Evolutionary conservation across 352 stramenopile genomes (phyloP), one percentile per base, ranked within the genome.

Genomic region (Pythium dissotocum): DNA sequence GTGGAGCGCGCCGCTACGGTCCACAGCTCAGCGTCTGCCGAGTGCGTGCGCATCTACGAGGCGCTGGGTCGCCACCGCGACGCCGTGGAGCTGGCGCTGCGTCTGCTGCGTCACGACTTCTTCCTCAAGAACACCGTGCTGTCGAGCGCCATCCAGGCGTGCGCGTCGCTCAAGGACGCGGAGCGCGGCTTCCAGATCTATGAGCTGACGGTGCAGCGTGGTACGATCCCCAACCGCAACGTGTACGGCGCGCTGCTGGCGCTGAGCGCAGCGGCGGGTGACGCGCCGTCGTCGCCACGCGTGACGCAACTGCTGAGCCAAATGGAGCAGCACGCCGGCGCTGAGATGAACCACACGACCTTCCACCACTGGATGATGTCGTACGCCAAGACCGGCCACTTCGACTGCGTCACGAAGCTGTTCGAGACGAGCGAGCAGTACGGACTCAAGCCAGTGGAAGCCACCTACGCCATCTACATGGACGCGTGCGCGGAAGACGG

Each of bases 401-500:
- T 78, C 21, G 71, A 81, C 13, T 56, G 80, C 46, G 82, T 85
- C 14, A 63, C 90, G n/a, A 61, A 72, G 46, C 60, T 91, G 16
- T 91, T 89, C 59, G 76, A 81, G 10, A 75, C 79, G 32, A 85
- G 93, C 65, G 79, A 82, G n/a, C 72, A 82, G 14, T 67, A 63
- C 26, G 78, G 75, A 0, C 77, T 93, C n/a, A 24, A 61, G 7
- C 75, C 81, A 0, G 76, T 84, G 57, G 83, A 81, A 40, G 70
- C 85, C 67, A 88, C 82, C 53, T 93, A 90, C 57, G 85, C 85
- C 18, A 91, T 93, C 38, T 69, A 93, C 9, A 93, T 95, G 80
- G 83, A 94, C 40, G 80, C 77, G 5, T 77, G 88, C 51, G 78
- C 80, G 2, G 83, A 85, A 57, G 78, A 61, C 26, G 82, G 77